Conservation (phyloP, 2,329 filamentous ascomycete genomes). For the Gremmenia infestans region DNA sequence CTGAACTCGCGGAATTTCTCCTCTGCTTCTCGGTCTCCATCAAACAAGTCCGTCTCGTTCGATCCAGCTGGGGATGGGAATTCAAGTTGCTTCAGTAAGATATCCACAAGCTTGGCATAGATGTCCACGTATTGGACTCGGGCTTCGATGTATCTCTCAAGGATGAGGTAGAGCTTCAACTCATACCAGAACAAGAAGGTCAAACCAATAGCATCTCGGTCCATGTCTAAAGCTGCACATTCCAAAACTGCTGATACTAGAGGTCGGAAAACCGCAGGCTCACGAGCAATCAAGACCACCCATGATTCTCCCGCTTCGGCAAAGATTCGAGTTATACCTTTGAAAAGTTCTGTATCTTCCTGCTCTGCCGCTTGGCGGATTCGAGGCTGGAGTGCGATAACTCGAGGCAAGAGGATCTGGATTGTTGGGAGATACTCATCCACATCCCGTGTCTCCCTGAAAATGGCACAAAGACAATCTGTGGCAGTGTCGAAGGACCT, state of each 20-base stretch:
- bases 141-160: slow-evolving; percentile 84
- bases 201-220: slow-evolving; percentile 84
- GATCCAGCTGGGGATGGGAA: slow-evolving; percentile 69
- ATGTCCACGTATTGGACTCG: slow-evolving; percentile 72
- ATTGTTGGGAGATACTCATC: slow-evolving; percentile 84
- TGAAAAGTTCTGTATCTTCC: slow-evolving; percentile 81
- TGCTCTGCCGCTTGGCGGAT: slow-evolving; percentile 70
- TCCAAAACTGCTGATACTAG: slow-evolving; percentile 91
- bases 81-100: slow-evolving; percentile 85
- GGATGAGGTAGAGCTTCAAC: slow-evolving; percentile 88
- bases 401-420: slow-evolving; percentile 72
- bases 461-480: slow-evolving; percentile 88
- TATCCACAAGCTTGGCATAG: slow-evolving; percentile 84
- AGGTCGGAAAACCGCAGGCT: slow-evolving; percentile 74
- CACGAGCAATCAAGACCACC: slow-evolving; percentile 84
- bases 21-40: slow-evolving; percentile 90
- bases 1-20: slow-evolving; percentile 96
- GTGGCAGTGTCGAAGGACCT: slow-evolving; percentile 80
- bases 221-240: slow-evolving; percentile 80
- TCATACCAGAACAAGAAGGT: slow-evolving; percentile 99
- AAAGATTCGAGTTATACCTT: slow-evolving; percentile 84
- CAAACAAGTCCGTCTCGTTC: slow-evolving; percentile 80
- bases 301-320: slow-evolving; percentile 91
- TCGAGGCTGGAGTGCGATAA: slow-evolving; percentile 71
- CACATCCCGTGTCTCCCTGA: slow-evolving; percentile 87